Evolutionary conservation across 306 rosid species (phyloP), one percentile per base, ranked within the genome.

Genomic region (Rosa rugosa): DNA sequence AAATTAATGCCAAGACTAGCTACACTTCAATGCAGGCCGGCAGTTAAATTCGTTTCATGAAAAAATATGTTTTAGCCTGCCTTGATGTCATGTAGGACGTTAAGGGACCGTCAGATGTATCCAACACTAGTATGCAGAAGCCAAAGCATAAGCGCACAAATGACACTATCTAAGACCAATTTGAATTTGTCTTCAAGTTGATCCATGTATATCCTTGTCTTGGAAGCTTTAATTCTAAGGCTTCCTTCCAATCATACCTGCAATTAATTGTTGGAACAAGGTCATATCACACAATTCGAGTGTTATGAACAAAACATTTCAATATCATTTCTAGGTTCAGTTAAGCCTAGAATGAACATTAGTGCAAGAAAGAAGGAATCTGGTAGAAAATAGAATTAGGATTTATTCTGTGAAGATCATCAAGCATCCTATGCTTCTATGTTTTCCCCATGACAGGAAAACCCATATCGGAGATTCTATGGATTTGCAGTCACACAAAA

Each of bases 121-220:
- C 36, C 11, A 59, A 22, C 34, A 22, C 14, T 57, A 57, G 64
- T 22, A 23, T 59, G 34, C 34, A 57, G 64, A 57, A 9, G 64
- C 64, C 64, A 23, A 57, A 56, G 63, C 63, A 56, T 57, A 57
- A 57, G 5, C 64, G 34, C 64, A 57, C 64, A 57, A 57, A 57
- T 53, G 60, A 54, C 60, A 8, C 60, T 54, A 20, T 54, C 60
- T 20, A 8, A 18, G 60, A 54, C 6, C 25, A 18, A n/a, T 53
- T 53, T 6, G 23, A 53, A 53, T 53, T 53, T 53, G 23, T 53
- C 60, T 54, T 18, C 11, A 54, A 51, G 22, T 51, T 51, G 18
- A 17, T 51, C 25, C 60, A 54, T 18, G 59, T 51, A 51, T 51
- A 17, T 16, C 9, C 23, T 20, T 54, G 11, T 11, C 25, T 54